phyloP scores from a whole-genome alignment of 768 basidiomycete species.

The Mrakia gelida region DNA sequence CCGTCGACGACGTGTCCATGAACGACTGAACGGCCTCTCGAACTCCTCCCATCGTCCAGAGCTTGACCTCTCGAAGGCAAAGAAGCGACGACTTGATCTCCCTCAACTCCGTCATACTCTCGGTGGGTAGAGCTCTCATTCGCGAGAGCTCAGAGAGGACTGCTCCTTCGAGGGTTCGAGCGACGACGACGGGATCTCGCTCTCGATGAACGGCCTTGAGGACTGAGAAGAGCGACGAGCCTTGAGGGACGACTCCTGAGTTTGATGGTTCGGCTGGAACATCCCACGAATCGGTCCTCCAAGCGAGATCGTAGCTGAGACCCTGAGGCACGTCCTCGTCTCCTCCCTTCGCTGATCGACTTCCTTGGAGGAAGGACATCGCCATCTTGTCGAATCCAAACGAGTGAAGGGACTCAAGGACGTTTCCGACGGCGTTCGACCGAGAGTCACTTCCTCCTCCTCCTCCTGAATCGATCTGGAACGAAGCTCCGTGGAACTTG shows the following conservation, averaged over 20 bases:
- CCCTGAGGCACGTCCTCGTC: not conserved
- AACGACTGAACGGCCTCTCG: constrained; percentile 13
- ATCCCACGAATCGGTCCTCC: constrained; percentile 96
- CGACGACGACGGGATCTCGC: constrained; percentile 54
- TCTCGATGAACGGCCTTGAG: constrained; percentile 79
- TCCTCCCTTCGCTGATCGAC: constrained; percentile 2
- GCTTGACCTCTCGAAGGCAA: constrained; percentile 66
- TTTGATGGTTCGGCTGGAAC: constrained; percentile 58
- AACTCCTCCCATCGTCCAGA: constrained; percentile 38
- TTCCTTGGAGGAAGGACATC: constrained; percentile 57
- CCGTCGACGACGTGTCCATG: not conserved
- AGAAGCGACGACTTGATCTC: constrained; percentile 66
- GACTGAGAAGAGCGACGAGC: constrained; percentile 66
- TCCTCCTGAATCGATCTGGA: constrained; percentile 53
- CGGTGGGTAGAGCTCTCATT: constrained; percentile 64
- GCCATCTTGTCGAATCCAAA: constrained; percentile 91
- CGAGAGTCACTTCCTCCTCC: constrained; percentile 43
- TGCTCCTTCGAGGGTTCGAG: constrained; percentile 52
- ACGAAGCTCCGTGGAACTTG: constrained; percentile 75
- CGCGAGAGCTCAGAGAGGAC: constrained; percentile 61
- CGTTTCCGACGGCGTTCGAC: constrained; percentile 53
- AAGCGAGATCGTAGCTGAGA: constrained; percentile 75
- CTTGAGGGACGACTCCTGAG: constrained; percentile 46
- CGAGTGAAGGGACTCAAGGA: constrained; percentile 74
- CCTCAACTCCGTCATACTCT: constrained; percentile 73